phyloP scores from a whole-genome alignment of 495 filamentous ascomycete species.

The Podospora appendiculata region DNA sequence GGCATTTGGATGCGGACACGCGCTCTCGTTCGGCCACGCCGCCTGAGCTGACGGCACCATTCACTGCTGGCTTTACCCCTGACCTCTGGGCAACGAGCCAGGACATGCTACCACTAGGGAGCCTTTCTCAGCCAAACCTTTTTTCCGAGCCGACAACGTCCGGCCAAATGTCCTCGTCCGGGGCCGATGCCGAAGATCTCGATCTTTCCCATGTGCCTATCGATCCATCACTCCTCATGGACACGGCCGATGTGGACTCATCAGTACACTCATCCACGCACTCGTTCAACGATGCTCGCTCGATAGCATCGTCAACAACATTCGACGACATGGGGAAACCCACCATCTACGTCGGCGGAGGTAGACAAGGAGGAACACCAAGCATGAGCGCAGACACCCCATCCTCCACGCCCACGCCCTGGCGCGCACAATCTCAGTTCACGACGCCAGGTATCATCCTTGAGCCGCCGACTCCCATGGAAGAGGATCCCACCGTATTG shows the following conservation, averaged over 20 bases:
- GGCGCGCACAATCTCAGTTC: not conserved
- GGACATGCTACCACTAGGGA: no score
- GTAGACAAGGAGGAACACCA: not conserved
- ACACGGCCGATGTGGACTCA: slow-evolving; percentile 10
- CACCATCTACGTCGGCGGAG: slow-evolving; percentile 13
- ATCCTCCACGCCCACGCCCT: not conserved
- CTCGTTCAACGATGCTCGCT: slow-evolving; percentile 15
- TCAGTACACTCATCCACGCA: slow-evolving; percentile 12
- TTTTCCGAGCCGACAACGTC: not conserved
- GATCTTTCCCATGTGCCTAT: slow-evolving; percentile 16
- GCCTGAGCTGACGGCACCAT: slow-evolving; percentile 1
- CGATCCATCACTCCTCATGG: slow-evolving; percentile 19
- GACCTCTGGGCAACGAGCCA: slow-evolving; percentile 8
- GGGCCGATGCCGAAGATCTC: not conserved
- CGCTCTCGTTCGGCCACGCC: slow-evolving; percentile 8
- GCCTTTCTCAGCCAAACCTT: no score
- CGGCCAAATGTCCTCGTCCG: not conserved
- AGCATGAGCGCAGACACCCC: not conserved
- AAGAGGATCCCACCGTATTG: not conserved
- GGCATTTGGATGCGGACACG: slow-evolving; percentile 11
- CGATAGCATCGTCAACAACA: slow-evolving; percentile 10
- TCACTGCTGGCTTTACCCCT: not conserved
- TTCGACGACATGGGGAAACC: slow-evolving; percentile 10
- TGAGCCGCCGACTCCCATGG: slow-evolving; percentile 5
- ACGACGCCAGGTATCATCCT: slow-evolving; percentile 2